Percentiles rank a stretch among this genome's conserved stretches.
phyloP scores from a whole-genome alignment of 805 yeast genomes.

The Vanderwaltozyma polyspora region DNA sequence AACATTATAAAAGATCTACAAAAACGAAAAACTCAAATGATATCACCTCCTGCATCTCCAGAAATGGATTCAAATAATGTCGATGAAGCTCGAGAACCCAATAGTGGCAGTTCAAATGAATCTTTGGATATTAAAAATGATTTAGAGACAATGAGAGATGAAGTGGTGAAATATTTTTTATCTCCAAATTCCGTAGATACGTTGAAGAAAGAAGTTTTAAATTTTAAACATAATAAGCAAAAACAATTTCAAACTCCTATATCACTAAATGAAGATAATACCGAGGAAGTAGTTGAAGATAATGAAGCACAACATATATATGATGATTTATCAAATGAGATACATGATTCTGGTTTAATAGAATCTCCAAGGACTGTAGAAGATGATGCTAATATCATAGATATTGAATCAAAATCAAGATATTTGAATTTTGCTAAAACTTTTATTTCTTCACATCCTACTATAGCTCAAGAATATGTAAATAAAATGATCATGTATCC shows the following conservation, averaged over 20 bases:
- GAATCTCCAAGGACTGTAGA: neutral
- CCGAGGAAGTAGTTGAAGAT: neutral
- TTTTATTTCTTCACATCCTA: conserved; percentile 26
- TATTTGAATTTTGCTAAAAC: conserved; percentile 23
- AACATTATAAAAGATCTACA: conserved; percentile 26
- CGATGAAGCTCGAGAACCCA: neutral
- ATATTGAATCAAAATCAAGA: conserved; percentile 7
- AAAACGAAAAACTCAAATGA: conserved; percentile 10
- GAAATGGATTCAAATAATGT: neutral
- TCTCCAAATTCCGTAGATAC: conserved; percentile 13
- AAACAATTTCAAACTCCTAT: conserved; percentile 8
- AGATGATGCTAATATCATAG: neutral
- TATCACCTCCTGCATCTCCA: conserved; percentile 1
- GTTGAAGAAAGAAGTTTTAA: conserved; percentile 24
- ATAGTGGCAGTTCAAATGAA: neutral
- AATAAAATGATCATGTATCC: conserved; percentile 26
- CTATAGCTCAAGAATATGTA: conserved; percentile 25
- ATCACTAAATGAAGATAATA: neutral
- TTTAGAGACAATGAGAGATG: conserved; percentile 12
- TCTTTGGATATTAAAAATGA: neutral
- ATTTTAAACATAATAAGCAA: conserved; percentile 24
- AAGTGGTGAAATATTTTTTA: conserved; percentile 13
- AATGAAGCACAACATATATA: neutral
- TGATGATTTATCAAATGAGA: too few relatives aligned
- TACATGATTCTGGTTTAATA: too few relatives aligned